A percentile compares a stretch with the other conserved stretches of the same genome.
Conservation (phyloP, 768 basidiomycete genomes). For the Grammothele lineata region DNA sequence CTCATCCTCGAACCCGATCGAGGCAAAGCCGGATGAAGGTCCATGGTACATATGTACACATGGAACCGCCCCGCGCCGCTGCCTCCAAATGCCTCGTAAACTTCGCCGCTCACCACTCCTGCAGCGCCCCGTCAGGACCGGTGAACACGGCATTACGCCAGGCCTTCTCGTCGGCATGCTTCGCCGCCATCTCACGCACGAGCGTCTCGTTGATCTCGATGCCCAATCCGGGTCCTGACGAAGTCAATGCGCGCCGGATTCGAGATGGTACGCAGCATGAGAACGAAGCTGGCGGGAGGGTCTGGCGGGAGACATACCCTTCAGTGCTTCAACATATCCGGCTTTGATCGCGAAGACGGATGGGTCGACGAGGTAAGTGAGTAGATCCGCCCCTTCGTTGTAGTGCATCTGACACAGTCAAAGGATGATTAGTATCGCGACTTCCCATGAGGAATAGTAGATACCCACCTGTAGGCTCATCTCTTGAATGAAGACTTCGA, state of each 20-base stretch:
- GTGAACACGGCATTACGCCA: slow-evolving; percentile 58
- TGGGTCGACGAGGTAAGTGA: slow-evolving; percentile 53
- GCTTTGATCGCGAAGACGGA: slow-evolving; percentile 49
- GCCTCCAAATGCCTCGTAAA: no score
- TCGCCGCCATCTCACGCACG: slow-evolving; percentile 36
- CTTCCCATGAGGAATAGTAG: not conserved
- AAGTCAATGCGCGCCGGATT: no score
- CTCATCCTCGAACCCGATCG: no score
- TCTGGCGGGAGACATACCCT: slow-evolving; percentile 26
- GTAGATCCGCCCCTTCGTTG: slow-evolving; percentile 56
- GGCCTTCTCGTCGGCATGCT: slow-evolving; percentile 35
- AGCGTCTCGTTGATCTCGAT: slow-evolving; percentile 57
- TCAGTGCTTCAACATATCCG: slow-evolving; percentile 44
- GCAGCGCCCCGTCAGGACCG: slow-evolving; percentile 48
- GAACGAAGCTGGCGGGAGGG: not conserved
- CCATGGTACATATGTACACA: no score
- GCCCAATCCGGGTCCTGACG: slow-evolving; percentile 52
- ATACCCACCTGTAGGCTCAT: slow-evolving; percentile 53
- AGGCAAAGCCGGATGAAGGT: no score
- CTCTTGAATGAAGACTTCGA: slow-evolving; percentile 55
- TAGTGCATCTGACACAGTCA: slow-evolving; percentile 46
- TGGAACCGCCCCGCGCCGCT: no score
- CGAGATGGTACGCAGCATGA: not conserved
- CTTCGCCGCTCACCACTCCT: slow-evolving; percentile 49
- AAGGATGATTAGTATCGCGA: not conserved